phyloP scores from a whole-genome alignment of 495 filamentous ascomycete genomes.

The Parathielavia hyrcaniae region DNA sequence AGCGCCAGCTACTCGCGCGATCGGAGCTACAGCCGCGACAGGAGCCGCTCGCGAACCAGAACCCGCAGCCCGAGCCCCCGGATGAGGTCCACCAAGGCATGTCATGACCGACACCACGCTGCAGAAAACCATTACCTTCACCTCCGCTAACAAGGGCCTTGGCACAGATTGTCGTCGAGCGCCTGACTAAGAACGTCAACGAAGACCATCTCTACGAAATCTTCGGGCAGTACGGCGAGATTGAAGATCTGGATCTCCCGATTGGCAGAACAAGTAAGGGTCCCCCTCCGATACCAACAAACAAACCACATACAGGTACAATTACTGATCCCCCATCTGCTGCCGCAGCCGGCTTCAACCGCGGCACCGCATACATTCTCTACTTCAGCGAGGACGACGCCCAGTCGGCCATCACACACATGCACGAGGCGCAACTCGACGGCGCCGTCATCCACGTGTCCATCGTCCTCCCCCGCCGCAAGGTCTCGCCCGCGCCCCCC shows the following conservation, averaged over 20 bases:
- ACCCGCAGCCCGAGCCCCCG: slow-evolving; percentile 28
- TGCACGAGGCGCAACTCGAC: slow-evolving; percentile 97
- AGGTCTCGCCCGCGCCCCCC: slow-evolving; percentile 49
- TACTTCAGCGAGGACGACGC: slow-evolving; percentile 73
- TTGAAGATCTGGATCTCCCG: slow-evolving; percentile 80
- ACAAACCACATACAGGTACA: neutral
- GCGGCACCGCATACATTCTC: slow-evolving; percentile 90
- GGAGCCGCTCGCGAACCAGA: slow-evolving; percentile 29
- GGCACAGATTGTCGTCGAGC: slow-evolving; percentile 84
- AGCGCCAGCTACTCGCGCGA: slow-evolving; percentile 21
- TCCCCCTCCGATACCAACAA: neutral
- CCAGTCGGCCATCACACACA: slow-evolving; percentile 84
- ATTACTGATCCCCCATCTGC: slow-evolving; percentile 14
- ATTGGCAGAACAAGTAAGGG: slow-evolving; percentile 75
- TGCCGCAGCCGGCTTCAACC: slow-evolving; percentile 71
- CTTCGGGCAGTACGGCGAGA: slow-evolving; percentile 81
- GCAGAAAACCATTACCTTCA: neutral
- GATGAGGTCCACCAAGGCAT: slow-evolving; percentile 33
- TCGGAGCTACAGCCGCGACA: slow-evolving; percentile 26
- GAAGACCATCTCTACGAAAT: slow-evolving; percentile 85
- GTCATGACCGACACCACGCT: neutral
- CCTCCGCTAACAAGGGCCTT: neutral
- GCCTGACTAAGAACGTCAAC: slow-evolving; percentile 91
- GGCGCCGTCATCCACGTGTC: slow-evolving; percentile 83
- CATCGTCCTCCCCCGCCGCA: slow-evolving; percentile 81